Percentiles rank a stretch among this genome's conserved stretches.
These are phyloP conservation scores for rapeseed (Brassica napus) DNA, from an alignment of 345 rosid species.

Conservation along the genomic window Da-Ae NC_063439.1:22562501-22563000, in stretches of 20 bases:
- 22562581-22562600: not conserved
- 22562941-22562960: no score
- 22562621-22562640: slow-evolving; percentile 13
- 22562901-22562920: no score
- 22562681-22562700: not conserved
- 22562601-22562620: not conserved
- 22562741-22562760: not conserved
- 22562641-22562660: slow-evolving; percentile 30
- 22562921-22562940: no score
- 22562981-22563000: no score
- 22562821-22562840: not conserved
- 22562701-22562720: slow-evolving; percentile 7
- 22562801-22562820: not conserved
- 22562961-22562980: no score
- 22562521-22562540: not conserved
- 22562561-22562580: not conserved
- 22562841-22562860: not conserved
- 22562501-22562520: slow-evolving; percentile 8
- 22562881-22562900: not conserved
- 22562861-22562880: not conserved
- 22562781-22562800: not conserved
- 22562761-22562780: not conserved
- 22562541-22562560: not conserved
- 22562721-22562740: not conserved
- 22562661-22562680: not conserved